Percentiles rank a stretch among this genome's conserved stretches.
Conservation (phyloP, 192 early-diverging fungal species). For the Pilaira anomala region DNA sequence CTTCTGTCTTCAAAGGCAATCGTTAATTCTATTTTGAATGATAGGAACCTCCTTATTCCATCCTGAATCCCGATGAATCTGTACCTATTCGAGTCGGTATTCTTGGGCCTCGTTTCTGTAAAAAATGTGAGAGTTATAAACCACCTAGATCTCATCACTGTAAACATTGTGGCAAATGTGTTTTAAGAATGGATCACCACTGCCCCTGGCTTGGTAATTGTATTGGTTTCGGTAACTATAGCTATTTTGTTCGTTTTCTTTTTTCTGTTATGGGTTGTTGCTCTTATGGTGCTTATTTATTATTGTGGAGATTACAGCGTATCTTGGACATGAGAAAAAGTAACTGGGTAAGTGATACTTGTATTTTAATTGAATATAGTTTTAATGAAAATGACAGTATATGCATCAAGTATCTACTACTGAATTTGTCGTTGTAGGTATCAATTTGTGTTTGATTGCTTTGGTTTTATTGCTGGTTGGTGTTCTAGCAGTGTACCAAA, state of each 20-base stretch:
- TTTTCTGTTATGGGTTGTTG: conserved; percentile 59
- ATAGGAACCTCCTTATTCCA: conserved; percentile 1
- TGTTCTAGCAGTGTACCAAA: conserved; percentile 61
- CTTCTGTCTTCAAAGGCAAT: too few relatives aligned
- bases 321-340: conserved; percentile 30
- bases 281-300: conserved; percentile 51
- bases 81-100: conserved; percentile 54
- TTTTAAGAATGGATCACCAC: conserved; percentile 86
- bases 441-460: conserved; percentile 67
- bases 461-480: conserved; percentile 67
- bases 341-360: conserved; percentile 1
- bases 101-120: conserved; percentile 69
- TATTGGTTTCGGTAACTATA: conserved; percentile 70
- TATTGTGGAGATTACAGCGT: conserved; percentile 51
- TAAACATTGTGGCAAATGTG: conserved; percentile 67
- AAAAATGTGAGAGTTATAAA: conserved; percentile 58
- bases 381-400: not conserved
- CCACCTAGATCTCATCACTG: conserved; percentile 83
- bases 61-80: conserved; percentile 1
- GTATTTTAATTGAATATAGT: too few relatives aligned
- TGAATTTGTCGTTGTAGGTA: conserved; percentile 6
- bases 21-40: too few relatives aligned
- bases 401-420: not conserved
- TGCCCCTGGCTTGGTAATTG: conserved; percentile 93
- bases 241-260: conserved; percentile 80